A percentile compares a stretch with the other conserved stretches of the same genome.
Evolutionary conservation across 2,329 filamentous ascomycete genomes (phyloP).

Genomic region (Monilinia aucupariae): DNA sequence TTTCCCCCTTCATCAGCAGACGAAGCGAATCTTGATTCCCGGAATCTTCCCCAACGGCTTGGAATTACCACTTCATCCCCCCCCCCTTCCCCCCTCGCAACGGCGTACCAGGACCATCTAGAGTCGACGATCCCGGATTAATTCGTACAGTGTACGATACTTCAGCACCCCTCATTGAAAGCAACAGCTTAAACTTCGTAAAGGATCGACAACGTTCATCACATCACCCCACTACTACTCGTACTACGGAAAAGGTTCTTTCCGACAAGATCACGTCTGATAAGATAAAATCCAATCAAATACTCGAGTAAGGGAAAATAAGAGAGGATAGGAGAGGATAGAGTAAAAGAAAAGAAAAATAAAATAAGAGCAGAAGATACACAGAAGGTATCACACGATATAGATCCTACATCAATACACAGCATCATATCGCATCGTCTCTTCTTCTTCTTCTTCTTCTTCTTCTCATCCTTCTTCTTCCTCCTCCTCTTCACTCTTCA

Average conservation of each 20-base stretch:
- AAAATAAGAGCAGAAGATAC: neutral
- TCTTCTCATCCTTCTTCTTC: neutral
- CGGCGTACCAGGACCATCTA: slow-evolving; percentile 14
- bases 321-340: too few relatives aligned
- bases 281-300: too few relatives aligned
- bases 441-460: neutral
- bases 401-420: slow-evolving; percentile 1
- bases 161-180: neutral
- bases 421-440: neutral
- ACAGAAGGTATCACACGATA: neutral
- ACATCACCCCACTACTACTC: neutral
- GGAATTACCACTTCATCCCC: neutral
- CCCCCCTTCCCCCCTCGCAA: too few relatives aligned
- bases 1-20: slow-evolving; percentile 16
- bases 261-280: neutral
- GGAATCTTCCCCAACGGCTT: slow-evolving; percentile 5
- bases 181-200: neutral
- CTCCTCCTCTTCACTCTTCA: neutral
- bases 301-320: too few relatives aligned
- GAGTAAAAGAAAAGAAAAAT: neutral
- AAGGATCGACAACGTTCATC: neutral
- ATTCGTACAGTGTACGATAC: neutral
- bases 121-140: neutral
- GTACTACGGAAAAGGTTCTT: neutral
- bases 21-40: neutral